Percentiles rank a stretch among this genome's conserved stretches.
These are phyloP conservation scores for Aspergillus jensenii DNA, from an alignment of 2,329 filamentous ascomycete genomes.

Conservation along the genomic window DNA sequence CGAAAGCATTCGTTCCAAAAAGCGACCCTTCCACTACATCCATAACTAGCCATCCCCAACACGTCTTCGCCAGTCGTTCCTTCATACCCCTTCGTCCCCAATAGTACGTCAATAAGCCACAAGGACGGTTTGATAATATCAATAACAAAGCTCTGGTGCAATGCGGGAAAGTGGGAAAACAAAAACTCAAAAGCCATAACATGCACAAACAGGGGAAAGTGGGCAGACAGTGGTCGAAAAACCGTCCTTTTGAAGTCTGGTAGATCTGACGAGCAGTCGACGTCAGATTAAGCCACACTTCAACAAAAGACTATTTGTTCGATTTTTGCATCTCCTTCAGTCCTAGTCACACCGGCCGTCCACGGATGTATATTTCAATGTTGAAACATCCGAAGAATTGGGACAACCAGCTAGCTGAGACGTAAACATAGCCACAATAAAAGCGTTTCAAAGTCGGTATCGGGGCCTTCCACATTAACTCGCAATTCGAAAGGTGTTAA, in stretches of 20 bases:
- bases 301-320: conserved; percentile 25
- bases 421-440: conserved; percentile 35
- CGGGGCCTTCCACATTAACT: conserved; percentile 20
- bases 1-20: conserved; percentile 12
- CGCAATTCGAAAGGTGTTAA: conserved; percentile 10
- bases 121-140: conserved; percentile 18
- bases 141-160: conserved; percentile 6
- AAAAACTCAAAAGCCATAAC: conserved; percentile 13
- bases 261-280: conserved; percentile 22
- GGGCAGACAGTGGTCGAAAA: conserved; percentile 13
- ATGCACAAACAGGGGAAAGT: conserved; percentile 13
- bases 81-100: conserved; percentile 26
- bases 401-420: conserved; percentile 26
- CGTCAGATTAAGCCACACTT: conserved; percentile 19
- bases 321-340: conserved; percentile 34
- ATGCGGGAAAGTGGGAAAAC: conserved; percentile 12
- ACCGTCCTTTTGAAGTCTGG: conserved; percentile 17
- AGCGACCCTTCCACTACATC: conserved; percentile 14
- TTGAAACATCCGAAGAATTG: conserved; percentile 17
- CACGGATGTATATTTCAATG: conserved; percentile 12
- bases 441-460: conserved; percentile 30
- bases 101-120: conserved; percentile 28
- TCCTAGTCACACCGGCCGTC: conserved; percentile 25
- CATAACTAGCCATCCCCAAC: conserved; percentile 17
- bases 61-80: conserved; percentile 22